Evolutionary conservation across 2,329 filamentous ascomycete species (phyloP), one percentile per base, ranked within the genome.

Genomic region (Cytospora mali): DNA sequence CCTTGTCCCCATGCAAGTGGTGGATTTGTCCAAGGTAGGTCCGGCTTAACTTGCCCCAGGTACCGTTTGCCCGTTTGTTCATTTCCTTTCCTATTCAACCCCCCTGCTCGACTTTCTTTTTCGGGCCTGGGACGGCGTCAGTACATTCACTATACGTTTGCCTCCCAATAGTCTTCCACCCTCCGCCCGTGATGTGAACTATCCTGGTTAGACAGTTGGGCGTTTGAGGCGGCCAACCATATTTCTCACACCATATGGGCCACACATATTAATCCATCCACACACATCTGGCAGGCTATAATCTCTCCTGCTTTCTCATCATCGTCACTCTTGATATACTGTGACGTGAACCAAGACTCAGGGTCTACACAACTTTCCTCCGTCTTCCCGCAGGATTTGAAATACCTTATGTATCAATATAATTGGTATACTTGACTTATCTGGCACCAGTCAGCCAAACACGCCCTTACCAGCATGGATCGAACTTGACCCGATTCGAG

Each of bases 141-240:
- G n/a, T n/a, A n/a, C n/a, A n/a, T n/a, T n/a, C n/a, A n/a, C n/a
- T n/a, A n/a, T n/a, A n/a, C n/a, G n/a, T n/a, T n/a, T n/a, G n/a
- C n/a, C n/a, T n/a, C n/a, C n/a, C n/a, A n/a, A n/a, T n/a, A n/a
- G n/a, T n/a, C n/a, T n/a, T n/a, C n/a, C n/a, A n/a, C n/a, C n/a
- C n/a, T n/a, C n/a, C n/a, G n/a, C n/a, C n/a, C n/a, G n/a, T n/a
- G n/a, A n/a, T n/a, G n/a, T n/a, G 52, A 54, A 33, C 46, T 49
- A 50, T 63, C 48, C 61, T 50, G 63, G 55, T 33, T 63, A 63
- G 63, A 48, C 56, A 28, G 31, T 42, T 25, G 55, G 51, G 14
- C 42, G 21, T 55, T 55, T 48, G 62, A 31, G 62, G 42, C 60
- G 52, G 56, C 60, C 53, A 57, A 63, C 61, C 63, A 57, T 65